Evolutionary conservation across 2,329 filamentous ascomycete genomes (phyloP).

Genomic region (Ceratocystis destructans): DNA sequence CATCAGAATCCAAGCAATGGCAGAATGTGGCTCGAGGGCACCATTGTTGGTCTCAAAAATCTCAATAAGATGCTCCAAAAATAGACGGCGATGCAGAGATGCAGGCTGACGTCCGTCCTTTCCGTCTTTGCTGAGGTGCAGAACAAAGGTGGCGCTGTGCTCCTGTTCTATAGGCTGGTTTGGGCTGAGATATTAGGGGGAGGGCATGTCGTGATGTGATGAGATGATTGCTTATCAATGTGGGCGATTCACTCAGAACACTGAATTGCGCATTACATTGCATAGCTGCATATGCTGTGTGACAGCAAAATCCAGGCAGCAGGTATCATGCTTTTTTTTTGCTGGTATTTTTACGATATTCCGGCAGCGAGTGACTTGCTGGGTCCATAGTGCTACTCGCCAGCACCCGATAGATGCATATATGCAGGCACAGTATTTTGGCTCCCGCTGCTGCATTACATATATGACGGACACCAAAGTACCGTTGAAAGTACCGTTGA

Average conservation of each 20-base stretch:
- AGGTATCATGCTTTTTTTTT: not conserved
- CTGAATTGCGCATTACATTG: not conserved
- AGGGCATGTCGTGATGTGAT: not conserved
- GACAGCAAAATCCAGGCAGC: not conserved
- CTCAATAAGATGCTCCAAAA: not conserved
- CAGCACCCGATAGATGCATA: not conserved
- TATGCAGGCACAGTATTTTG: constrained; percentile 5
- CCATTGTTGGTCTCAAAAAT: not conserved
- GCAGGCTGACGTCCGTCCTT: constrained; percentile 1
- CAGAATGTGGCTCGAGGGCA: not conserved
- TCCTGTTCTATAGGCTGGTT: not conserved
- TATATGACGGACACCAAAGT: not conserved
- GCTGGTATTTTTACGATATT: too few species aligned
- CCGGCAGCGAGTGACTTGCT: too few species aligned
- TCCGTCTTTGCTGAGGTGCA: constrained; percentile 2
- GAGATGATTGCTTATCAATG: not conserved
- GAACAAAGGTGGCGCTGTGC: not conserved
- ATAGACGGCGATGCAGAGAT: not conserved
- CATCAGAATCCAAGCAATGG: not conserved
- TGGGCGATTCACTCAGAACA: not conserved
- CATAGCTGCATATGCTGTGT: not conserved
- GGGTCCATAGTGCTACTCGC: not conserved
- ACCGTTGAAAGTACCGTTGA: not conserved
- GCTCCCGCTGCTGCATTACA: not conserved
- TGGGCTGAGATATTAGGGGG: not conserved